phyloP scores from a whole-genome alignment of 805 yeast genomes.

The Kazachstania kunashirensis region DNA sequence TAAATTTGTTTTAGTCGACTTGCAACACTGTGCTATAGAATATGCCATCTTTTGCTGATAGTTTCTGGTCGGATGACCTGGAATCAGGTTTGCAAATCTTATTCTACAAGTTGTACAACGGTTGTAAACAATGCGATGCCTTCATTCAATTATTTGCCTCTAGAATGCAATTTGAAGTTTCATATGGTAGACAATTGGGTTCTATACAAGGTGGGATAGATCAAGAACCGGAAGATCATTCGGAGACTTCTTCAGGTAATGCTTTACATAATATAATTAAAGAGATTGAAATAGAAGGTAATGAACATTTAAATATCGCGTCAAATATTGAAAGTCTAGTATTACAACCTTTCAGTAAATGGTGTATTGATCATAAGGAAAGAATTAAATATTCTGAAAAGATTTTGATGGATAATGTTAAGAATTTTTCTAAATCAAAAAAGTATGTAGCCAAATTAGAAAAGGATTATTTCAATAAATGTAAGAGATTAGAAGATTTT shows the following conservation, averaged over 20 bases:
- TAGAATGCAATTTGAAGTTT: slow-evolving; percentile 62
- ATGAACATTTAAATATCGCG: slow-evolving; percentile 55
- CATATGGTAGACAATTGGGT: slow-evolving; percentile 49
- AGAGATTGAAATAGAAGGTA: slow-evolving; percentile 52
- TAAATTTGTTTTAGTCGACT: too few species aligned
- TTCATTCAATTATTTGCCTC: slow-evolving; percentile 54
- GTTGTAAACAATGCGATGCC: slow-evolving; percentile 62
- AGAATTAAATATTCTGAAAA: slow-evolving; percentile 55
- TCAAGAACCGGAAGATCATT: slow-evolving; percentile 21
- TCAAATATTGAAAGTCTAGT: slow-evolving; percentile 51
- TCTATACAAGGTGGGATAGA: slow-evolving; percentile 18
- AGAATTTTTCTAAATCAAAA: slow-evolving; percentile 40
- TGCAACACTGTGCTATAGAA: too few species aligned
- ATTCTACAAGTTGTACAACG: slow-evolving; percentile 47
- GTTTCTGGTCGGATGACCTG: slow-evolving; percentile 69
- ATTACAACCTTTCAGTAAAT: slow-evolving; percentile 57
- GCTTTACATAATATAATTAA: slow-evolving; percentile 41
- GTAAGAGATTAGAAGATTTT: slow-evolving; percentile 62
- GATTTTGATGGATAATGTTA: slow-evolving; percentile 41
- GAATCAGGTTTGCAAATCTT: slow-evolving; percentile 42
- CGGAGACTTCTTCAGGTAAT: slow-evolving; percentile 28
- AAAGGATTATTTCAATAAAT: slow-evolving; percentile 65
- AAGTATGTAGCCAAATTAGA: slow-evolving; percentile 42
- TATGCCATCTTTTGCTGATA: slow-evolving; percentile 54
- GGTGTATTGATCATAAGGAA: slow-evolving; percentile 66